Evolutionary conservation across 495 filamentous ascomycete genomes (phyloP).

Genomic region (Neurospora cerealis): DNA sequence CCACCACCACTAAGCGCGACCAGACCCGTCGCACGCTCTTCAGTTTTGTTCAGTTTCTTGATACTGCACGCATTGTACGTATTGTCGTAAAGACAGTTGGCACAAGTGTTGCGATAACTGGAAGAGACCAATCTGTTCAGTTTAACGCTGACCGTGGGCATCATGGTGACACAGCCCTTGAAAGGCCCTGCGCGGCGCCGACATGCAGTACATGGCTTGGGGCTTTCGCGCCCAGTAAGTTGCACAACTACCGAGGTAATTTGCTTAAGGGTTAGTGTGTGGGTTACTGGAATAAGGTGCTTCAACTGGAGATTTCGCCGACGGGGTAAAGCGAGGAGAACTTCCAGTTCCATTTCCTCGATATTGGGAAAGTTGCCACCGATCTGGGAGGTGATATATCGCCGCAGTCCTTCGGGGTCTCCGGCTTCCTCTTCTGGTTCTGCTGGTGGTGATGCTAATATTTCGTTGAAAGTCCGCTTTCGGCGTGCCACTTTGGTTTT

Average conservation of each 20-base stretch:
- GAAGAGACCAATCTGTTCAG: not conserved
- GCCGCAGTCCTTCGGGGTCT: not conserved
- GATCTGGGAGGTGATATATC: not conserved
- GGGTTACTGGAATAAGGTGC: not conserved
- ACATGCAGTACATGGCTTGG: slow-evolving; percentile 4
- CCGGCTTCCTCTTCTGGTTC: not conserved
- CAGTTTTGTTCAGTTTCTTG: not conserved
- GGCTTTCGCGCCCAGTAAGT: not conserved
- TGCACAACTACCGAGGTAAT: slow-evolving; percentile 2
- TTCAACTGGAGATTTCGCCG: not conserved
- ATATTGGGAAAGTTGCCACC: not conserved
- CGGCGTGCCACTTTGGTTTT: not conserved
- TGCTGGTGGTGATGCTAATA: not conserved
- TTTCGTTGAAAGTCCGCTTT: not conserved
- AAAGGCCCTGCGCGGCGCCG: slow-evolving; percentile 4
- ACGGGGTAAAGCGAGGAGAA: not conserved
- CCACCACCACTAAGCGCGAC: not conserved
- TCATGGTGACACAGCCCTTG: not conserved
- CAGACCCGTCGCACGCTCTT: not conserved
- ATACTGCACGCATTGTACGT: slow-evolving; percentile 1
- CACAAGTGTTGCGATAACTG: not conserved
- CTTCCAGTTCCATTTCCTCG: not conserved
- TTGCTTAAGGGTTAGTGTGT: not conserved
- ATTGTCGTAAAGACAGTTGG: slow-evolving; percentile 1
- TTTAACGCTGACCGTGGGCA: not conserved